Conservation (phyloP, 345 rosid genomes). For the Citrus mangshanensis region DNA sequence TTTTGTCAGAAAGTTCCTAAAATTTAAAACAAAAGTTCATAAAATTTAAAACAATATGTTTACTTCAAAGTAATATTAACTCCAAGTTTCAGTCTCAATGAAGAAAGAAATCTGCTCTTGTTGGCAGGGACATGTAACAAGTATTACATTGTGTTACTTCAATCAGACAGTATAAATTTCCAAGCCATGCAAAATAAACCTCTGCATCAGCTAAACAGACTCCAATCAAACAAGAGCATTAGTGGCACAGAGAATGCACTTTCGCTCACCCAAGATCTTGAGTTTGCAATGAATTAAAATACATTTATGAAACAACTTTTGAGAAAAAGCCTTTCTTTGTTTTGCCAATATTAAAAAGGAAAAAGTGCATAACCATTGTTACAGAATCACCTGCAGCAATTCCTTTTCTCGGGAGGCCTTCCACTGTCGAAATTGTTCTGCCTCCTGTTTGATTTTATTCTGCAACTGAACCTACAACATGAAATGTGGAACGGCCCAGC, state of each 20-base stretch:
- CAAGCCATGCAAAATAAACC: background rate
- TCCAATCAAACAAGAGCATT: background rate
- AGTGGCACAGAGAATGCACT: conserved; percentile 1
- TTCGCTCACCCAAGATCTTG: background rate
- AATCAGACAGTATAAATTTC: background rate
- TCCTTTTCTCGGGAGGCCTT: conserved; percentile 78
- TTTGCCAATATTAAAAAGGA: background rate
- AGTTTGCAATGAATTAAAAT: background rate
- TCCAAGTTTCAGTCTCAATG: background rate
- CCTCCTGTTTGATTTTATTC: conserved; percentile 75
- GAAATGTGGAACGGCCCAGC: conserved; percentile 7
- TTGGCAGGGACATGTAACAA: background rate
- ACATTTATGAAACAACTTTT: background rate
- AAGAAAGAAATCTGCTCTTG: background rate
- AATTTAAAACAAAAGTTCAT: too few relatives aligned
- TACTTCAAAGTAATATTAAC: background rate
- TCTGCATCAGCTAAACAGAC: background rate
- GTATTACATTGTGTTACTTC: background rate
- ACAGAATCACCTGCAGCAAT: conserved; percentile 55
- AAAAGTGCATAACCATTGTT: background rate
- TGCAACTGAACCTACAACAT: conserved; percentile 68
- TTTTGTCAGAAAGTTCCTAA: background rate
- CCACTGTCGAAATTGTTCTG: conserved; percentile 87
- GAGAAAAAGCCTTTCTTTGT: background rate
- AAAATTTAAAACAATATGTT: background rate